phyloP scores from a whole-genome alignment of 225 moss, liverwort and hornwort species.

The Polytrichum formosum region DNA sequence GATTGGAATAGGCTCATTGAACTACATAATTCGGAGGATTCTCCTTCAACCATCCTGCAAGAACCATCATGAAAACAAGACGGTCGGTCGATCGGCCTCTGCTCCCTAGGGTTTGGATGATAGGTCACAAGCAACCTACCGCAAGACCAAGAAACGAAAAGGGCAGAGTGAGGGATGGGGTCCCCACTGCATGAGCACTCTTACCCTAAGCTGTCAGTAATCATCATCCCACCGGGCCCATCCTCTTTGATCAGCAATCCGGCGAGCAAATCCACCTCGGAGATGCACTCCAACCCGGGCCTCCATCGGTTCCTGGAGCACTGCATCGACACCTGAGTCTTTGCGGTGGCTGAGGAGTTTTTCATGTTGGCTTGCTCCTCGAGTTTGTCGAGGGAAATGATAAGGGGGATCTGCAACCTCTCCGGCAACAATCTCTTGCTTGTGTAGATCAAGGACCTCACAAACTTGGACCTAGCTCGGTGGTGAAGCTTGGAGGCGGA shows the following conservation, averaged over 20 bases:
- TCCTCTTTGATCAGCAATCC: conserved; percentile 18
- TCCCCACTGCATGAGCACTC: too few species aligned
- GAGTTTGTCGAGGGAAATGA: conserved; percentile 27
- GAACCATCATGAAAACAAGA: too few species aligned
- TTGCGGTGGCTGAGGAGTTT: not conserved
- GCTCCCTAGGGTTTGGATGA: too few species aligned
- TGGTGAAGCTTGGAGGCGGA: conserved; percentile 5
- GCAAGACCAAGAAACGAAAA: too few species aligned
- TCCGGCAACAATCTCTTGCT: conserved; percentile 19
- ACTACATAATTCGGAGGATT: too few species aligned
- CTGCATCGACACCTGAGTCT: conserved; percentile 10
- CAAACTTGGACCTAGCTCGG: conserved; percentile 12
- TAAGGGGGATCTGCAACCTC: not conserved
- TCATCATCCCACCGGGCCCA: not conserved
- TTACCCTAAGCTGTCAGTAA: not conserved
- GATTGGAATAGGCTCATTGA: too few species aligned
- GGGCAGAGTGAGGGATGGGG: too few species aligned
- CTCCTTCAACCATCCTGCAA: too few species aligned
- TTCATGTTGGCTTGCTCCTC: conserved; percentile 2
- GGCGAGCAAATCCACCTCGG: conserved; percentile 35
- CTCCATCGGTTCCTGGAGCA: conserved; percentile 34
- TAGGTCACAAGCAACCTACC: too few species aligned
- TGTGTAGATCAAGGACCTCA: conserved; percentile 17
- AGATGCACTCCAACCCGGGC: conserved; percentile 43
- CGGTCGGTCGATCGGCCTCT: too few species aligned